Evolutionary conservation across 202 grass and related monocot genomes (phyloP).

Genomic region (Schoenoplectus triqueter): DNA sequence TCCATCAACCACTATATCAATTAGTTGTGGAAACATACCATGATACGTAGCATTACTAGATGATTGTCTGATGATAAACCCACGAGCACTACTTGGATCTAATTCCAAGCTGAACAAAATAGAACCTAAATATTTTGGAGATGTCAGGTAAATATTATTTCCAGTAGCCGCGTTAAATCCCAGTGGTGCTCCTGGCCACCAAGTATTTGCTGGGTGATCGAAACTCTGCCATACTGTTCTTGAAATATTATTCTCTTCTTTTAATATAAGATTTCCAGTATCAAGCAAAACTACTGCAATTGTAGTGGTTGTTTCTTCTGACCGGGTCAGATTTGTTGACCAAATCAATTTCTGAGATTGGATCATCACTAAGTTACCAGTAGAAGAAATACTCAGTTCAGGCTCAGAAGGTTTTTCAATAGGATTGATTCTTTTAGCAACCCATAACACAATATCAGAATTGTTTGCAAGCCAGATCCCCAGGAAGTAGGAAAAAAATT

Average conservation of each 20-base stretch:
- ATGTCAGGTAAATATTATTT: background rate
- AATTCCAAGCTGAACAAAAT: background rate
- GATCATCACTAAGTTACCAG: slow-evolving; percentile 16
- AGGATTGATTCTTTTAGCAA: background rate
- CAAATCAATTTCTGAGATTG: slow-evolving; percentile 25
- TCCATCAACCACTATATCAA: slow-evolving; percentile 36
- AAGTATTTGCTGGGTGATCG: slow-evolving; percentile 45
- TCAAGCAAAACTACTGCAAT: slow-evolving; percentile 45
- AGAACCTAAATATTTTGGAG: background rate
- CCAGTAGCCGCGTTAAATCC: slow-evolving; percentile 8
- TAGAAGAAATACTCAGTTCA: background rate
- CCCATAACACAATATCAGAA: slow-evolving; percentile 22
- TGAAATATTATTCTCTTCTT: slow-evolving; percentile 27
- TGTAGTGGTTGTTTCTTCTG: background rate
- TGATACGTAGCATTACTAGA: background rate
- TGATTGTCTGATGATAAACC: slow-evolving; percentile 4
- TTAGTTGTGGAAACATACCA: slow-evolving; percentile 35
- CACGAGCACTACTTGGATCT: slow-evolving; percentile 37
- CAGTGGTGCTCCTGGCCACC: slow-evolving; percentile 38
- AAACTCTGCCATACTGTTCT: slow-evolving; percentile 52
- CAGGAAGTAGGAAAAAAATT: background rate
- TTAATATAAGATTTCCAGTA: slow-evolving; percentile 51
- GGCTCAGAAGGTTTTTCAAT: background rate
- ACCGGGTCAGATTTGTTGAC: slow-evolving; percentile 18
- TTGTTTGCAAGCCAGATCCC: slow-evolving; percentile 24